phyloP scores from a whole-genome alignment of 1,284 basidiomycete genomes.

The Cutaneotrichosporon sp. region DNA sequence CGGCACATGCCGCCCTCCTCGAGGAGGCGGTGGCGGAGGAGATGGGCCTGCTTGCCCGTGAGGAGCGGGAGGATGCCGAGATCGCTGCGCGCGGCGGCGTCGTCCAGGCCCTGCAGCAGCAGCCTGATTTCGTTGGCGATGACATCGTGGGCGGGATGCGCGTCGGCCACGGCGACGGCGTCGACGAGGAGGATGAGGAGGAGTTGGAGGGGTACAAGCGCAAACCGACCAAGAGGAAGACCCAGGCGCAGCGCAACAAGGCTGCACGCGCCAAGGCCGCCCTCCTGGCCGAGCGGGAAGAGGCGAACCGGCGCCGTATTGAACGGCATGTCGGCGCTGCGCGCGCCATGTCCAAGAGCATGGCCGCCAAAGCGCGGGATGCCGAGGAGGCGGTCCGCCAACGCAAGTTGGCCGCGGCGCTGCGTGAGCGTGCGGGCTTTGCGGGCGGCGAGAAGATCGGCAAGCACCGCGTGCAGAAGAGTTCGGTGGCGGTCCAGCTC shows the following conservation, averaged over 20 bases:
- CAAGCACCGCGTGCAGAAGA: conserved; percentile 67
- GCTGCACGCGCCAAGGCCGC: conserved; percentile 26
- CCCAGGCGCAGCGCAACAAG: conserved; percentile 49
- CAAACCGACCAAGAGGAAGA: conserved; percentile 62
- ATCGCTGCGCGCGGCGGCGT: conserved; percentile 52
- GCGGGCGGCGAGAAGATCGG: conserved; percentile 63
- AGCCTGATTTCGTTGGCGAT: conserved; percentile 26
- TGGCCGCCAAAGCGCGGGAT: conserved; percentile 24
- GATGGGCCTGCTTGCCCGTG: conserved; percentile 56
- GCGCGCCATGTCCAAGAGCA: conserved; percentile 25
- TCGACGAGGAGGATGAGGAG: conserved; percentile 39
- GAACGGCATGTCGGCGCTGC: conserved; percentile 29
- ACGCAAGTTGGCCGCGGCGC: conserved; percentile 54
- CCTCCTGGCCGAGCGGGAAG: conserved; percentile 21
- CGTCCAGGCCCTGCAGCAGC: conserved; percentile 51
- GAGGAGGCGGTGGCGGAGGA: conserved; percentile 66
- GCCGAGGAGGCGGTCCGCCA: conserved; percentile 27
- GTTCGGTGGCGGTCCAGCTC: conserved; percentile 74
- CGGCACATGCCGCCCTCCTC: conserved; percentile 71
- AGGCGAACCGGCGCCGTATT: conserved; percentile 24
- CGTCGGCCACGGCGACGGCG: conserved; percentile 53
- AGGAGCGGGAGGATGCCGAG: conserved; percentile 57
- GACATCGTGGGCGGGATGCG: conserved; percentile 56
- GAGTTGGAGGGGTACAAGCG: conserved; percentile 28
- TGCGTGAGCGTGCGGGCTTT: conserved; percentile 55